These are phyloP conservation scores for Penicillium sp. DNA, from an alignment of 2,329 filamentous ascomycete species.

Conservation along the genomic window DNA sequence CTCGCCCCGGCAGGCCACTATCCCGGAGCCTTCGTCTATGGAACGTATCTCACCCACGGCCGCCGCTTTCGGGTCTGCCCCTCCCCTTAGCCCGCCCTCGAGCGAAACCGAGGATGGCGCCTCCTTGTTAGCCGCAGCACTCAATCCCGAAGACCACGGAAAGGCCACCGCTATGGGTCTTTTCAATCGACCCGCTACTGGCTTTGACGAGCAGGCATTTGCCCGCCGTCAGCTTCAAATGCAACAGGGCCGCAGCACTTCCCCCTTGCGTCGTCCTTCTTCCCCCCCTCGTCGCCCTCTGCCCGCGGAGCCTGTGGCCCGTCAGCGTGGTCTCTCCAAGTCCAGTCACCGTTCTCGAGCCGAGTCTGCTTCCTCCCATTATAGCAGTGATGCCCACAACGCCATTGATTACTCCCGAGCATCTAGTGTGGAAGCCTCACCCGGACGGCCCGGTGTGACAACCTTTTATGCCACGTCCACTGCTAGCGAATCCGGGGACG, in stretches of 20 bases:
- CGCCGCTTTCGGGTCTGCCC: conserved; percentile 40
- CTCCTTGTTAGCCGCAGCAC: conserved; percentile 59
- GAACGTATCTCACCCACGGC: conserved; percentile 31
- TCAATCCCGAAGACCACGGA: conserved; percentile 73
- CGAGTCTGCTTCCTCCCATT: conserved; percentile 39
- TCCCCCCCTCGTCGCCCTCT: conserved; percentile 26
- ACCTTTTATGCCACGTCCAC: conserved; percentile 39
- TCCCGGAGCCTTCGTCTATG: conserved; percentile 33
- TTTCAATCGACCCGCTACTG: conserved; percentile 69
- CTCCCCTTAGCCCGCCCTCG: conserved; percentile 66
- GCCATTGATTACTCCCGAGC: conserved; percentile 24
- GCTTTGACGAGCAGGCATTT: conserved; percentile 83
- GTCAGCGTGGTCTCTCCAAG: conserved; percentile 36
- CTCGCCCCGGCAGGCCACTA: conserved; percentile 36
- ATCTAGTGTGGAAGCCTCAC: conserved; percentile 31
- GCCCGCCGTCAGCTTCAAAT: conserved; percentile 78
- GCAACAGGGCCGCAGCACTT: conserved; percentile 69
- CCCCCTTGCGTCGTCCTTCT: conserved; percentile 40
- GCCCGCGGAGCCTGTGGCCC: conserved; percentile 23
- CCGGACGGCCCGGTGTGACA: conserved; percentile 21
- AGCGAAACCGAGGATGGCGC: conserved; percentile 70
- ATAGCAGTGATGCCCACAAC: conserved; percentile 31
- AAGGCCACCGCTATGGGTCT: conserved; percentile 75
- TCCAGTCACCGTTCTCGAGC: conserved; percentile 38
- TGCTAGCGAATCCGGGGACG: conserved; percentile 41